A percentile compares a stretch with the other conserved stretches of the same genome.
These are phyloP conservation scores for Talaromyces sp. DNA, from an alignment of 2,329 filamentous ascomycete species.

Conservation along the genomic window DNA sequence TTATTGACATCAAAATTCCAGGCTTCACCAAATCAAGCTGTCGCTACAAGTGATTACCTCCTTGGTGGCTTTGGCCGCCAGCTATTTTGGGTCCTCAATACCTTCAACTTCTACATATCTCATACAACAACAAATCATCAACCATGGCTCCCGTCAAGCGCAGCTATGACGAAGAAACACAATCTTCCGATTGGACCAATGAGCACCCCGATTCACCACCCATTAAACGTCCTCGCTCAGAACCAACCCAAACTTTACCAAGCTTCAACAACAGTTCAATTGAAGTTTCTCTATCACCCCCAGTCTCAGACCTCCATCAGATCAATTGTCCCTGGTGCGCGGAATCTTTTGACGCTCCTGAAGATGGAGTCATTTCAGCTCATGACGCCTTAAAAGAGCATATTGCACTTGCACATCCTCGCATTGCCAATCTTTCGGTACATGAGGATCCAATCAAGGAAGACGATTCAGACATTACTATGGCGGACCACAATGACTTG, in stretches of 20 bases:
- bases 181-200: constrained; percentile 38
- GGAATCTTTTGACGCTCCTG: constrained; percentile 32
- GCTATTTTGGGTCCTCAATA: not conserved
- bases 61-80: constrained; percentile 6
- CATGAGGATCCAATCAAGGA: constrained; percentile 29
- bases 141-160: constrained; percentile 27
- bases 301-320: constrained; percentile 26
- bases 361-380: constrained; percentile 28
- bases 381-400: constrained; percentile 36
- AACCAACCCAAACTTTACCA: constrained; percentile 30
- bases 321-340: constrained; percentile 41
- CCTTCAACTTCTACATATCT: not conserved
- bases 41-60: constrained; percentile 1
- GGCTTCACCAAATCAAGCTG: constrained; percentile 15
- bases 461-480: constrained; percentile 10
- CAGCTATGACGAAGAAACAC: constrained; percentile 38
- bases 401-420: constrained; percentile 35
- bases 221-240: constrained; percentile 40
- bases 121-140: not conserved
- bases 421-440: constrained; percentile 28
- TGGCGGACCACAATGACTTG: constrained; percentile 21
- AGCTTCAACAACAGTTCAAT: constrained; percentile 35
- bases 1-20: constrained; percentile 12
- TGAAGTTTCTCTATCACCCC: constrained; percentile 36
- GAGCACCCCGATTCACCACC: constrained; percentile 37